Percentiles rank a stretch among this genome's conserved stretches.
Conservation (phyloP, 352 stramenopile genomes). For the Phytophthora rubi region DNA sequence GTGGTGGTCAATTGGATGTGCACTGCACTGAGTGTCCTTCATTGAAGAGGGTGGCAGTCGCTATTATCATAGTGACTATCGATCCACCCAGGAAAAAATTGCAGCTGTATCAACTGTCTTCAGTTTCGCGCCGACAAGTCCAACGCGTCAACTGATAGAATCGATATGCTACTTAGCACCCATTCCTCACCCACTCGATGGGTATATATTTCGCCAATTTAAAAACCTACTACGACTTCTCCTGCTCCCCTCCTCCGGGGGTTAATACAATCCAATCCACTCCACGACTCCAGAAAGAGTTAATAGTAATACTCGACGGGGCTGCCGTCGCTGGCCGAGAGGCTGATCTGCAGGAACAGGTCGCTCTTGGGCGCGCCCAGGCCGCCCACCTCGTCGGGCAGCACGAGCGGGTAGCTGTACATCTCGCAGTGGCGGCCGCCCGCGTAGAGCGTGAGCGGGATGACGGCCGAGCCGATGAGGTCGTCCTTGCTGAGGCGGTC, state of each 20-base stretch:
- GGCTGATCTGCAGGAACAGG: conserved; percentile 69
- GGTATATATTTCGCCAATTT: conserved; percentile 3
- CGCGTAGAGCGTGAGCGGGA: conserved; percentile 68
- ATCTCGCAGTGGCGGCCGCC: conserved; percentile 64
- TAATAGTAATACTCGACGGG: conserved; percentile 58
- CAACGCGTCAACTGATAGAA: not conserved
- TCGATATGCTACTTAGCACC: no score
- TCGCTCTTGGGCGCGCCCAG: conserved; percentile 55
- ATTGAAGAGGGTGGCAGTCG: conserved; percentile 23
- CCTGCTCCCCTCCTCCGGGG: conserved; percentile 1
- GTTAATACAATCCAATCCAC: conserved; percentile 31
- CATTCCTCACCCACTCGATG: no score
- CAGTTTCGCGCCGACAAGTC: conserved; percentile 6
- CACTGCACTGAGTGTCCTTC: conserved; percentile 3
- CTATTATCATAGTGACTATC: conserved; percentile 4
- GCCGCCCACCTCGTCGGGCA: conserved; percentile 60
- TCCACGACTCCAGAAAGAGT: no score
- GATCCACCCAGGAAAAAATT: not conserved
- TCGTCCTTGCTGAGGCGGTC: conserved; percentile 71
- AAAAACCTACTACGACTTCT: not conserved
- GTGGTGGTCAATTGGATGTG: not conserved
- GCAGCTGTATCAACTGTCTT: not conserved
- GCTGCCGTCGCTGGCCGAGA: conserved; percentile 56
- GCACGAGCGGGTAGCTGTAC: conserved; percentile 75
- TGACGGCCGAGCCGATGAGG: conserved; percentile 72